Conservation (phyloP, 192 early-diverging fungal species). For the Coemansia biformis region DNA sequence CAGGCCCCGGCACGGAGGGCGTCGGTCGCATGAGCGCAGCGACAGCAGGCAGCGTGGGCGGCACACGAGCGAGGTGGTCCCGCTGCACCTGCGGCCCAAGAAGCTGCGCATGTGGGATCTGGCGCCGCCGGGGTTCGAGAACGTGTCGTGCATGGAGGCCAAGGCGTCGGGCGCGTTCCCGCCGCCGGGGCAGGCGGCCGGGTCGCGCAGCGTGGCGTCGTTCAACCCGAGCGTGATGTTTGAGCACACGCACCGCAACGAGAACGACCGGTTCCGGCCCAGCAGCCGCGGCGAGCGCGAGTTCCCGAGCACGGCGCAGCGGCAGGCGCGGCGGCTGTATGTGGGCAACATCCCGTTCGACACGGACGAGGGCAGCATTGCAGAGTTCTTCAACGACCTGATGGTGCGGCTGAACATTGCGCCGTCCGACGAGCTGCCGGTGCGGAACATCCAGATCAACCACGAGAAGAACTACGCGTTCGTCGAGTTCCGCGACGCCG, state of each 20-base stretch:
- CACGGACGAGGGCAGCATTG: constrained; percentile 64
- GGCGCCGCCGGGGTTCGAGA: constrained; percentile 83
- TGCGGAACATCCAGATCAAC: constrained; percentile 81
- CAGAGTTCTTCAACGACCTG: constrained; percentile 81
- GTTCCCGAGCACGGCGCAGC: constrained; percentile 47
- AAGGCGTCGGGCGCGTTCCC: constrained; percentile 72
- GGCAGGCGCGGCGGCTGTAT: constrained; percentile 85
- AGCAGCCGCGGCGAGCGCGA: constrained; percentile 44
- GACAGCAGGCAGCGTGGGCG: constrained; percentile 7
- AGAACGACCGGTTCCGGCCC: constrained; percentile 39
- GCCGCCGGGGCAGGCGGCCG: constrained; percentile 29
- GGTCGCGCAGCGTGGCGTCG: constrained; percentile 41
- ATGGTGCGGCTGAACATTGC: constrained; percentile 75
- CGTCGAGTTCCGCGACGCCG: constrained; percentile 86
- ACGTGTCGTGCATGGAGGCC: constrained; percentile 75
- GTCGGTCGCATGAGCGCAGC: constrained; percentile 37
- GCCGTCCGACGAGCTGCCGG: constrained; percentile 62
- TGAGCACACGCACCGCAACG: constrained; percentile 51
- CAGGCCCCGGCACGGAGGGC: constrained; percentile 2
- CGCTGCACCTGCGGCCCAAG: constrained; percentile 69
- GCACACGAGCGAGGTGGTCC: constrained; percentile 52
- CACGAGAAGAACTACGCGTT: constrained; percentile 95
- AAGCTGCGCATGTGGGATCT: constrained; percentile 92
- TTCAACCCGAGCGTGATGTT: constrained; percentile 38
- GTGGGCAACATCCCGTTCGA: constrained; percentile 84